Evolutionary conservation across 1,139 yeast species (phyloP).

Genomic region (Lodderomyces elongisporus): DNA sequence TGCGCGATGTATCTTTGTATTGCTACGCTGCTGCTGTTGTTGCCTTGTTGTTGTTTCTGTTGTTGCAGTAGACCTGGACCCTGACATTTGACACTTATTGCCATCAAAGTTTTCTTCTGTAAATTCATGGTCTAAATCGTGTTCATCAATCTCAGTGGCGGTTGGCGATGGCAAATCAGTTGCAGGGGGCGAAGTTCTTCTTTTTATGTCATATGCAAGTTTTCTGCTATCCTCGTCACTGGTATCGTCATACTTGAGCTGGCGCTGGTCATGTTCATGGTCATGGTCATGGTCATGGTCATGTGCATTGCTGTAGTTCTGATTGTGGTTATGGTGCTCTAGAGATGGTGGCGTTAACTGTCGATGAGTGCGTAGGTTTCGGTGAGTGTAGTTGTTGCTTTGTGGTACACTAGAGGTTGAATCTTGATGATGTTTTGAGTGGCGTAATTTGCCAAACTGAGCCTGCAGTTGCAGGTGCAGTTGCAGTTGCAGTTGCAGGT

Average conservation of each 20-base stretch:
- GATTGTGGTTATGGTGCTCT: too few relatives aligned
- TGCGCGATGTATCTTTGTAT: conserved; percentile 13
- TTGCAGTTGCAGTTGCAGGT: not conserved
- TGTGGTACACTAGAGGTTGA: too few relatives aligned
- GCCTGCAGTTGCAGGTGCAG: not conserved
- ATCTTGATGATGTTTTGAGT: not conserved
- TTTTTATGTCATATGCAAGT: not conserved
- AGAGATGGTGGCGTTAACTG: conserved; percentile 9
- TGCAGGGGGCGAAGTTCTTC: not conserved
- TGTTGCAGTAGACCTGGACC: conserved; percentile 5
- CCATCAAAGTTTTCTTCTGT: too few relatives aligned
- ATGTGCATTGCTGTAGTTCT: too few relatives aligned
- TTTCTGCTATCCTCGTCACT: not conserved
- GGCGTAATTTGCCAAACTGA: not conserved
- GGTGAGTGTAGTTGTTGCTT: conserved; percentile 3
- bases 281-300: not conserved
- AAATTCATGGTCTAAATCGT: too few relatives aligned
- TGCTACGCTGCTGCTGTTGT: too few relatives aligned
- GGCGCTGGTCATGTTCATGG: not conserved
- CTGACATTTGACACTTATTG: too few relatives aligned
- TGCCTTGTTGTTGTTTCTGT: conserved; percentile 12
- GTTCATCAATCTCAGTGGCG: not conserved
- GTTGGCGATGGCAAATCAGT: not conserved
- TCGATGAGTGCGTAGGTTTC: not conserved
- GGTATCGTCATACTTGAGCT: too few relatives aligned